Evolutionary conservation across 768 basidiomycete species (phyloP), one percentile per base, ranked within the genome.

Genomic region (Polyporus arcularius): DNA sequence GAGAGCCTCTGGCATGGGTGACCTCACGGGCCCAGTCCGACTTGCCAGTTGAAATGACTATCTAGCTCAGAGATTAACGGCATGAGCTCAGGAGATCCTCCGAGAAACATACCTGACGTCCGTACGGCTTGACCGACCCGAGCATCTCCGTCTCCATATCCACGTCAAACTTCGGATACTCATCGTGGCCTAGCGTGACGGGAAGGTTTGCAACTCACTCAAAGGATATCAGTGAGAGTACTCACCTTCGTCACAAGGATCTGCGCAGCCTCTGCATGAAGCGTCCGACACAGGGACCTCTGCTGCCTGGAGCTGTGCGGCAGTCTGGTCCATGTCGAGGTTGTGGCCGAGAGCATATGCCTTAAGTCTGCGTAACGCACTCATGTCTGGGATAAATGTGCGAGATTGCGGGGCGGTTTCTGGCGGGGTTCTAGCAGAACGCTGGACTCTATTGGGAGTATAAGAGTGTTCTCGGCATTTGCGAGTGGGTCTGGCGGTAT

Each of bases 31-130:
- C 83, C 96, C 96, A 98, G 76, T 98, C 94, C 18, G 86, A 80
- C 74, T 90, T 87, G 6, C 94, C 94, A 0, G 94, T 96, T 1
- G 92, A 95, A 55, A 98, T 90, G 38, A 98, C 79, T 38, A 96
- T 80, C 89, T 95, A 39, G 28, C 21, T 45, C 18, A 70, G 4
- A 45, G 21, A n/a, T 64, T 52, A 61, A 26, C 26, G 12, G 21
- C 28, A 48, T 18, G 26, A 48, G 26, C 21, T 11, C 12, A 12
- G 6, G 21, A 21, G 14, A 9, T 10, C 12, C 21, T 18, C 8
- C n/a, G 12, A 12, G 12, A n/a, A 47, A 47, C 79, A 51, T 64
- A 89, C 92, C 80, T 94, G 90, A 26, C 94, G 87, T 41, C 83
- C 84, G 72, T 92, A 94, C 2, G 92, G 88, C 72, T 89, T 90